A percentile compares a stretch with the other conserved stretches of the same genome.
Conservation (phyloP, 495 filamentous ascomycete genomes). For the Neurospora sp. region DNA sequence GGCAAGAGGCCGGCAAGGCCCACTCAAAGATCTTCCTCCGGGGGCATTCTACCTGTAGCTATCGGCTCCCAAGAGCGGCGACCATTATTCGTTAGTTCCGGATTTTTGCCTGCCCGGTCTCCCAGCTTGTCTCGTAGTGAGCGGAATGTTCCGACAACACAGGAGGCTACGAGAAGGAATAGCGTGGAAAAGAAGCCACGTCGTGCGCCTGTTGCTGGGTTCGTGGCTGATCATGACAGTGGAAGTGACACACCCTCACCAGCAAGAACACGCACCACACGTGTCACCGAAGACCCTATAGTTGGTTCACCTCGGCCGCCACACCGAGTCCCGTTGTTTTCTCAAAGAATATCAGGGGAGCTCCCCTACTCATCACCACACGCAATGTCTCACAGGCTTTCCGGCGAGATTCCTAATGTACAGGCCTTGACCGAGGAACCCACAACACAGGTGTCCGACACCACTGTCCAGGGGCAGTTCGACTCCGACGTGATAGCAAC, state of each 20-base stretch:
- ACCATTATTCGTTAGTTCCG: background rate
- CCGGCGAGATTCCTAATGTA: background rate
- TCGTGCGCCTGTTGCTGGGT: conserved; percentile 16
- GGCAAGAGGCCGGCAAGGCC: conserved; percentile 25
- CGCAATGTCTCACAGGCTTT: background rate
- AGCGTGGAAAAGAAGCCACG: conserved; percentile 5
- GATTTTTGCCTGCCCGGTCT: background rate
- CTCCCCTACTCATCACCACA: background rate
- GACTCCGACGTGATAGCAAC: conserved; percentile 20
- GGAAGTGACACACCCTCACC: conserved; percentile 13
- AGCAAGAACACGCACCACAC: conserved; percentile 22
- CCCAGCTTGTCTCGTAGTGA: conserved; percentile 1
- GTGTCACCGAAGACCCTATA: conserved; percentile 5
- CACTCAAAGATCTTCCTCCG: conserved; percentile 4
- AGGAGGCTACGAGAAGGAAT: conserved; percentile 9
- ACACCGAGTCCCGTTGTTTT: background rate
- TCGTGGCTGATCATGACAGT: conserved; percentile 10
- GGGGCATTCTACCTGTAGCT: conserved; percentile 7
- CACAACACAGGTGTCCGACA: conserved; percentile 21
- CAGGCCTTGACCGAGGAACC: conserved; percentile 16
- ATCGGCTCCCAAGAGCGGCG: conserved; percentile 4
- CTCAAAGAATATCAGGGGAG: background rate
- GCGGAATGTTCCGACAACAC: conserved; percentile 6
- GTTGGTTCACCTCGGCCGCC: conserved; percentile 3
- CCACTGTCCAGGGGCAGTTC: conserved; percentile 28